Evolutionary conservation across 176 grass and related monocot genomes (phyloP).

Genomic region (Cymbopogon citratus): DNA sequence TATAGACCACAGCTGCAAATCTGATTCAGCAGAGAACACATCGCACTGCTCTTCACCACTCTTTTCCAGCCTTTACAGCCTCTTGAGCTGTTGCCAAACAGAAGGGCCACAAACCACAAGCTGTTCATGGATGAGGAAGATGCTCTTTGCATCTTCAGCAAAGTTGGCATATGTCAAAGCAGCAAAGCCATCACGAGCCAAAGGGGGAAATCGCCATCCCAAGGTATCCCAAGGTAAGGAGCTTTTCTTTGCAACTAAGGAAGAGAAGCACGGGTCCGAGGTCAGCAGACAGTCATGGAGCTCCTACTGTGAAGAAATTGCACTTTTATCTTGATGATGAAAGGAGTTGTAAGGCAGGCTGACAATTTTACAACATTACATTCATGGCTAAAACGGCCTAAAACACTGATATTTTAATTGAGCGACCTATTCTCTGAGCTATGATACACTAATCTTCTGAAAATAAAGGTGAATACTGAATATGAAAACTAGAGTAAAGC

Average conservation of each 20-base stretch:
- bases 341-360: conserved; percentile 14
- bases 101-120: conserved; percentile 16
- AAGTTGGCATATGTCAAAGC: conserved; percentile 43
- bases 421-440: conserved; percentile 26
- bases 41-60: conserved; percentile 23
- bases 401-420: conserved; percentile 14
- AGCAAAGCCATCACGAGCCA: conserved; percentile 28
- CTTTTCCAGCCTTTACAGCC: conserved; percentile 20
- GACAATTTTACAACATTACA: conserved; percentile 41
- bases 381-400: not conserved
- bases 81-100: conserved; percentile 26
- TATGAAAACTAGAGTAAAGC: not conserved
- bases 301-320: not conserved
- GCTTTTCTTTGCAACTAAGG: not conserved
- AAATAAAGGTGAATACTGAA: conserved; percentile 15
- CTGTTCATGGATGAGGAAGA: conserved; percentile 15
- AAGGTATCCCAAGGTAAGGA: not conserved
- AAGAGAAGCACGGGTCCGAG: not conserved
- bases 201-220: conserved; percentile 28
- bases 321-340: not conserved
- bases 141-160: conserved; percentile 25
- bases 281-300: not conserved
- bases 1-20: conserved; percentile 15
- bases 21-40: conserved; percentile 35
- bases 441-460: conserved; percentile 42